Base-by-base conservation (phyloP, 768 basidiomycete genomes). In the Kwoniella shandongensis region DNA sequence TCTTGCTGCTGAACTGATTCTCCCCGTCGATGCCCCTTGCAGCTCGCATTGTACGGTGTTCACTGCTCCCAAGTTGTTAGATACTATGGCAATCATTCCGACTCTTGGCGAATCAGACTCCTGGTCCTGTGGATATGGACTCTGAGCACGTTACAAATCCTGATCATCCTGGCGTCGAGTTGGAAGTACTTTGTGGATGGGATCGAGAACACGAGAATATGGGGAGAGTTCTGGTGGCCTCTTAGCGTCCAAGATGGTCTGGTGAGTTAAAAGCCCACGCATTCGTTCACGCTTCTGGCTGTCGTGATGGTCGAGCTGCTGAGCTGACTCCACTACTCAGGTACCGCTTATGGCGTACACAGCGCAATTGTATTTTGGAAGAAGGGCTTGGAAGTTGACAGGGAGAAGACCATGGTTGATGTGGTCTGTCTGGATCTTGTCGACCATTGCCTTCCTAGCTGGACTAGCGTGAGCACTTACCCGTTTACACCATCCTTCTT, bases 221-320 rank as follows among this genome's bases (percentile, higher is more conserved):
- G 72, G 72, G 67, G 66, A 8, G 59, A 63, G 32, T 74, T 74
- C 44, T 69, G 65, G 62, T 69, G 67, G 67, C 69, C 63, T 1
- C 52, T 74, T 15, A 65, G 62, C 30, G 54, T 70, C 13, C 72
- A 74, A 32, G 72, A 74, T 62, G 72, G 67, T 17, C 40, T 71
- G 55, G 72, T 74, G 54, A 56, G 69, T 61, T n/a, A 5, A 4
- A 12, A 12, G 40, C 11, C n/a, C n/a, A n/a, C n/a, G n/a, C 32
- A 6, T 32, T 32, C 1, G 17, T 38, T 13, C 4, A 35, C n/a
- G 25, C 13, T 4, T 17, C 25, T 30, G 13, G 48, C n/a, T 27
- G 22, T 32, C 17, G 6, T n/a, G 3, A 15, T 29, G 8, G 12
- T 2, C 20, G 18, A 18, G 13, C 17, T 39, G 27, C 23, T 39